Conservation (phyloP, 495 filamentous ascomycete genomes). For the Daldinia vernicosa region DNA sequence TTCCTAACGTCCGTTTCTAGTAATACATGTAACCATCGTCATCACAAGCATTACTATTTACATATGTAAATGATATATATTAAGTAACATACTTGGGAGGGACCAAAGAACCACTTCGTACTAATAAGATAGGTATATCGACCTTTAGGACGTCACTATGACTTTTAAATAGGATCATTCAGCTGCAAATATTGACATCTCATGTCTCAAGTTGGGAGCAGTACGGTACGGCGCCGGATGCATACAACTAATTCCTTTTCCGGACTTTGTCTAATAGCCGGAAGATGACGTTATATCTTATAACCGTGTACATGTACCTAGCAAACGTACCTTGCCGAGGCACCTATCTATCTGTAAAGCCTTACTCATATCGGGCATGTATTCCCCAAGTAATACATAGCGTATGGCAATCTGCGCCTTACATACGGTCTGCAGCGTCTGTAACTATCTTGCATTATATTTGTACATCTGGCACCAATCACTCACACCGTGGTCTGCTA, state of each 20-base stretch:
- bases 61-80: not conserved
- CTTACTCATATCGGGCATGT: slow-evolving; percentile 19
- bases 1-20: not conserved
- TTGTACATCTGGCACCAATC: slow-evolving; percentile 41
- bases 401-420: not conserved
- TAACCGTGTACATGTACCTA: too few relatives aligned
- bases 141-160: slow-evolving; percentile 24
- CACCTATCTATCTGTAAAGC: not conserved
- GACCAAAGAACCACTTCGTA: not conserved
- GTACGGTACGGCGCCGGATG: not conserved
- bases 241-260: slow-evolving; percentile 4
- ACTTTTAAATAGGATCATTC: slow-evolving; percentile 1
- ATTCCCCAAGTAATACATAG: slow-evolving; percentile 5
- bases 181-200: not conserved
- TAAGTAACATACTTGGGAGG: not conserved
- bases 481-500: slow-evolving; percentile 14
- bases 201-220: not conserved
- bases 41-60: not conserved
- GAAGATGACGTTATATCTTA: slow-evolving; percentile 1
- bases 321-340: slow-evolving; percentile 18
- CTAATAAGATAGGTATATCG: not conserved
- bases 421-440: slow-evolving; percentile 12
- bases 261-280: slow-evolving; percentile 3
- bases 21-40: not conserved
- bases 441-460: slow-evolving; percentile 26